Evolutionary conservation across 768 basidiomycete species (phyloP).

Genomic region (Neoboletus magnificus): DNA sequence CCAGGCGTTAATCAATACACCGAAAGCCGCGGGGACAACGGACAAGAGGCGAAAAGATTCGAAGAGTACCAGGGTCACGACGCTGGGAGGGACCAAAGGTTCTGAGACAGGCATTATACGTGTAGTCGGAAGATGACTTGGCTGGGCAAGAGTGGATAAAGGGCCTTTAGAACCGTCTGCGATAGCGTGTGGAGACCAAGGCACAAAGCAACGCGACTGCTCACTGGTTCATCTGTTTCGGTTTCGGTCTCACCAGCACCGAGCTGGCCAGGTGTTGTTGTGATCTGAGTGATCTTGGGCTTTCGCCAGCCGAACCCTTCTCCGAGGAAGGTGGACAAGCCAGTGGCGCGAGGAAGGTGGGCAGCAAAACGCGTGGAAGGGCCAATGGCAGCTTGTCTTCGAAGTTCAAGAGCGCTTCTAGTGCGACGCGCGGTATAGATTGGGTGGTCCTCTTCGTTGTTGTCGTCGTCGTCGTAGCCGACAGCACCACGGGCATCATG

Average conservation of each 20-base stretch:
- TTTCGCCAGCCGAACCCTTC: constrained; percentile 31
- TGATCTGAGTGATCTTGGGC: constrained; percentile 47
- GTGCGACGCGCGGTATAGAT: constrained; percentile 24
- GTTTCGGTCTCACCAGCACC: constrained; percentile 80
- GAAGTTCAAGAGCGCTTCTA: constrained; percentile 21
- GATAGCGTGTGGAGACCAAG: background rate
- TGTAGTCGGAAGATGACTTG: constrained; percentile 65
- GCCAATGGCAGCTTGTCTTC: constrained; percentile 2
- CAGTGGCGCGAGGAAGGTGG: constrained; percentile 16
- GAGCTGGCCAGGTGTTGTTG: constrained; percentile 54
- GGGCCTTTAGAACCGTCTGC: constrained; percentile 4
- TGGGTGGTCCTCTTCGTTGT: background rate
- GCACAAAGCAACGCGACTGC: constrained; percentile 22
- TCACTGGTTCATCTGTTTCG: constrained; percentile 71
- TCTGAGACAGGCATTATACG: constrained; percentile 53
- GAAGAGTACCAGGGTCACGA: constrained; percentile 60
- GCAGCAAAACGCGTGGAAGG: constrained; percentile 6
- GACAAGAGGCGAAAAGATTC: constrained; percentile 67
- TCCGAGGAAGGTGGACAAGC: constrained; percentile 24
- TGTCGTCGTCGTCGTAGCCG: background rate
- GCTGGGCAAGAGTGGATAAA: constrained; percentile 35
- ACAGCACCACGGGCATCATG: background rate
- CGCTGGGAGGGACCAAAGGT: constrained; percentile 47
- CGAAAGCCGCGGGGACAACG: constrained; percentile 68
- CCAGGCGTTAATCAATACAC: constrained; percentile 61